A percentile compares a stretch with the other conserved stretches of the same genome.
phyloP scores from a whole-genome alignment of 2,329 filamentous ascomycete genomes.

The Aspergillus sp. region DNA sequence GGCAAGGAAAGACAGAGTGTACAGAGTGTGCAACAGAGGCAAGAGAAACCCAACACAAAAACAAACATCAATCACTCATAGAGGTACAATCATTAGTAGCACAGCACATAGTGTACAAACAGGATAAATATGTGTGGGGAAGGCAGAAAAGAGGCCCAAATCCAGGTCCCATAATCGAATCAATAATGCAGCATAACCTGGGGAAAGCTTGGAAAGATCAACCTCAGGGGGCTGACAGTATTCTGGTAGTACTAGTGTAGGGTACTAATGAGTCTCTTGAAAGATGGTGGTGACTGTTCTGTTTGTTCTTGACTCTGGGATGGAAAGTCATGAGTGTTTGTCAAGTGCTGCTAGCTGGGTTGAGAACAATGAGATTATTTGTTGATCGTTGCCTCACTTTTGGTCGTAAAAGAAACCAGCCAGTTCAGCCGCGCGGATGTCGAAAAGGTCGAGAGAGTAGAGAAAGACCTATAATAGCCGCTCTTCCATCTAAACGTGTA shows the following conservation, averaged over 20 bases:
- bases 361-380: conserved; percentile 7
- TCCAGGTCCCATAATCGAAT: neutral
- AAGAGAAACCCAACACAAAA: neutral
- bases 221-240: neutral
- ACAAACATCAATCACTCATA: neutral
- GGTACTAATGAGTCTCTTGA: neutral
- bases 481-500: too few relatives aligned
- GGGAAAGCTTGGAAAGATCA: neutral
- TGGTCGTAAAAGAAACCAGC: neutral
- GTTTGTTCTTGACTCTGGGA: neutral
- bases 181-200: conserved; percentile 1
- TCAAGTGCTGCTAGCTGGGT: conserved; percentile 4
- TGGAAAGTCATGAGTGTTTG: neutral
- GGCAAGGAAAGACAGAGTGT: neutral
- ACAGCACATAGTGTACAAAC: neutral
- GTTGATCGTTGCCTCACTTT: conserved; percentile 22
- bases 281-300: neutral
- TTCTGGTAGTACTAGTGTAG: too few relatives aligned
- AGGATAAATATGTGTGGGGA: neutral
- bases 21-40: conserved; percentile 1
- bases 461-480: too few relatives aligned
- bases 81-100: neutral
- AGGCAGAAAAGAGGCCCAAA: conserved; percentile 1
- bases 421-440: neutral
- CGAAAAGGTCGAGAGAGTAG: too few relatives aligned